phyloP scores from a whole-genome alignment of 2,329 filamentous ascomycete species.

The Fusarium sp. region DNA sequence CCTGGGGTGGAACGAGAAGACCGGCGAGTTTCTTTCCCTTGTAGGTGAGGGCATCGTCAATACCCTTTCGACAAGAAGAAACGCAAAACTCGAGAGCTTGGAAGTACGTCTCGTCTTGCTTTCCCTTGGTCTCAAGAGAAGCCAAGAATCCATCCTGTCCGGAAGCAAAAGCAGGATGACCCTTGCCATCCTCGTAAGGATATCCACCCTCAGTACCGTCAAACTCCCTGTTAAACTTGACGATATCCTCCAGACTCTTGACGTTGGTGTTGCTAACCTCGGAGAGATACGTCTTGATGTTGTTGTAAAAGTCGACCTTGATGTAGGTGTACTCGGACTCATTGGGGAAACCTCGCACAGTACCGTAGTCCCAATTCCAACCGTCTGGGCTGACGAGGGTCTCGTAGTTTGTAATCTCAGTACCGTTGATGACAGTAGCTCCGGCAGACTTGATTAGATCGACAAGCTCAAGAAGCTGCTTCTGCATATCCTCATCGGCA shows the following conservation, averaged over 20 bases:
- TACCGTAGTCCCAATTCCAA: constrained; percentile 81
- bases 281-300: constrained; percentile 70
- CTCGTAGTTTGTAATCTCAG: constrained; percentile 72
- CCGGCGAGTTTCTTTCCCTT: constrained; percentile 63
- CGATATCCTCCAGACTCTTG: constrained; percentile 70
- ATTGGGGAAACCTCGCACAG: constrained; percentile 70
- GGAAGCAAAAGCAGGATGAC: constrained; percentile 69
- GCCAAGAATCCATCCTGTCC: constrained; percentile 79
- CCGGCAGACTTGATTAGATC: constrained; percentile 67
- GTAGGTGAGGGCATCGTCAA: constrained; percentile 71
- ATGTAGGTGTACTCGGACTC: constrained; percentile 80
- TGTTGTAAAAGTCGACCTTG: constrained; percentile 75
- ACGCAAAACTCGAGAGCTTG: constrained; percentile 72
- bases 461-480: constrained; percentile 60
- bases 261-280: constrained; percentile 71
- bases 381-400: constrained; percentile 71
- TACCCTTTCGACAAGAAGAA: constrained; percentile 71
- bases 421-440: constrained; percentile 75
- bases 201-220: constrained; percentile 74
- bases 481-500: constrained; percentile 65
- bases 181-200: constrained; percentile 60
- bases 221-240: constrained; percentile 72
- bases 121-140: constrained; percentile 68
- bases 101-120: constrained; percentile 72
- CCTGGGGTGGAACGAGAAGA: constrained; percentile 75